Base-by-base conservation (phyloP, 2,329 filamentous ascomycete species). In the Scedosporium dehoogii region DNA sequence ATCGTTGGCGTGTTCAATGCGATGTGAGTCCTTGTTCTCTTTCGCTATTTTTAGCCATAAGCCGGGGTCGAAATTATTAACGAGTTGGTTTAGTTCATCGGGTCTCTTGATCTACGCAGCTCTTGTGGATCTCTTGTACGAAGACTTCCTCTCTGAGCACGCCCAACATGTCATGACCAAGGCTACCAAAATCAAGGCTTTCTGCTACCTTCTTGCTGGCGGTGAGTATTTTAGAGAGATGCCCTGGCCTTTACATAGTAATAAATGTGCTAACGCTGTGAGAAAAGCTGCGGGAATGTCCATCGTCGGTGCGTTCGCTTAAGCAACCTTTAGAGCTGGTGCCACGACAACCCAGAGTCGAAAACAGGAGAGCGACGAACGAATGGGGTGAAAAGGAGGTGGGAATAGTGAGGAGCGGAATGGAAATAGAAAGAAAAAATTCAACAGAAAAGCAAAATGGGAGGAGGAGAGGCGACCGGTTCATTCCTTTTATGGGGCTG, bases 1-100 rank as follows among this genome's bases (percentile, higher is more conserved):
- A 80, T 87, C 59, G 84, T 87, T 10, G 85, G 85, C 56, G 71
- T 84, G 0, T 87, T 87, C 72, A 88, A 88, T 67, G 83, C 85
- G 27, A 86, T 88, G 77, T 83, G 70, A 73, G 79, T 73, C 21
- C 4, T 42, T 14, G 25, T 18, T 27, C 10, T 38, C 16, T 14
- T 41, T 23, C 23, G 21, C 21, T 14, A 33, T 29, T 25, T 25
- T 51, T 10, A 14, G 64, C 23, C 59, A 68, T 68, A 66, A 66
- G 58, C 63, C 62, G 55, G 33, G 33, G 33, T 10, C 10, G 33
- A 38, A 58, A 27, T 27, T 25, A 59, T 27, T 56, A 16, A 61
- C 60, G 7, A 25, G 9, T 5, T 9, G 10, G 21, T 56, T 57
- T 58, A 83, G 80, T 61, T 86, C 84, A 1, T 85, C 79, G 27